phyloP scores from a whole-genome alignment of 202 grass and related monocot genomes.

The Saccharum hybrid region DNA sequence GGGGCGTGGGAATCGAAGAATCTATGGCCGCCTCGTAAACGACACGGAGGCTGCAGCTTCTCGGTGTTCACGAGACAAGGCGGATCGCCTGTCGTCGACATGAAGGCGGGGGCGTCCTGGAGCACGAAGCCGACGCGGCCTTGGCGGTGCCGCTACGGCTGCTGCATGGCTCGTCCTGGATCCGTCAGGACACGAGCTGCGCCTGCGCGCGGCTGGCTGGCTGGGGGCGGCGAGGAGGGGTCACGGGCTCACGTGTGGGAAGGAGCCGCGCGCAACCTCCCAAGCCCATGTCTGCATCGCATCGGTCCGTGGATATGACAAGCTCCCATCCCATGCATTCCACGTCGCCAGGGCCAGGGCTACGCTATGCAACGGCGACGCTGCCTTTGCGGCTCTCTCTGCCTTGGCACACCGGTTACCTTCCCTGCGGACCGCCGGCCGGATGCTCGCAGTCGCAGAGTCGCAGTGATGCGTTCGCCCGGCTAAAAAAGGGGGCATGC shows the following conservation, averaged over 20 bases:
- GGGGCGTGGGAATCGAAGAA: conserved; percentile 13
- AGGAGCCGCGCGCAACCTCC: conserved; percentile 47
- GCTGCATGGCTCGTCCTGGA: not conserved
- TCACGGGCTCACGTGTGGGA: conserved; percentile 49
- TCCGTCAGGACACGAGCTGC: not conserved
- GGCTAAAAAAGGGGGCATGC: conserved; percentile 2
- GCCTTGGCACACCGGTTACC: not conserved
- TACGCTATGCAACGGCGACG: not conserved
- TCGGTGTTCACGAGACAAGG: conserved; percentile 40
- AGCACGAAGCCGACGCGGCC: too few species aligned
- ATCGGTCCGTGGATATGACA: not conserved
- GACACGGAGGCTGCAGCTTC: conserved; percentile 44
- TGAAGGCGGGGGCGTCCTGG: too few species aligned
- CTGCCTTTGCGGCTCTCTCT: not conserved
- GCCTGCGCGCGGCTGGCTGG: not conserved
- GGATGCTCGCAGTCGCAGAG: not conserved
- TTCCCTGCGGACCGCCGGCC: too few species aligned
- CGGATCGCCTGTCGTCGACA: not conserved
- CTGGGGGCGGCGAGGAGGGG: too few species aligned
- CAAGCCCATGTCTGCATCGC: conserved; percentile 22
- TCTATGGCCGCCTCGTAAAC: conserved; percentile 37
- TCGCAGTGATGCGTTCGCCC: not conserved
- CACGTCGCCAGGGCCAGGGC: not conserved
- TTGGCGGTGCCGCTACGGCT: too few species aligned
- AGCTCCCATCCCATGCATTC: conserved; percentile 26